phyloP scores from a whole-genome alignment of 2,329 filamentous ascomycete genomes.

The Xylaria sp. region DNA sequence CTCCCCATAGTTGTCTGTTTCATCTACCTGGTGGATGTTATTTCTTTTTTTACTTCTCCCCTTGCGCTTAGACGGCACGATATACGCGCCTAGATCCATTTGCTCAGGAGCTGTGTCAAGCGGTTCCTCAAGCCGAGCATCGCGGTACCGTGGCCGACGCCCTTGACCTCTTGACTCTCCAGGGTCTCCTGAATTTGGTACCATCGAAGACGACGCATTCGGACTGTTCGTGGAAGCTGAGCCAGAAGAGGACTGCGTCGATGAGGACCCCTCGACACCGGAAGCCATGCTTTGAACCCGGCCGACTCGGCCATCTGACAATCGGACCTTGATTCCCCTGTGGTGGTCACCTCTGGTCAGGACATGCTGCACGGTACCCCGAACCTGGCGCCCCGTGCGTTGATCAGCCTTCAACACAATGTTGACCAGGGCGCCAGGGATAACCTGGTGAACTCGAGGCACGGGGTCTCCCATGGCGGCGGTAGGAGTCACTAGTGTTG shows the following conservation, averaged over 20 bases:
- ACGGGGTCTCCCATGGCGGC: slow-evolving; percentile 47
- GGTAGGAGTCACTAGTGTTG: not conserved
- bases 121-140: slow-evolving; percentile 52
- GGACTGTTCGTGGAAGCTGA: slow-evolving; percentile 34
- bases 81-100: slow-evolving; percentile 63
- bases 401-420: slow-evolving; percentile 83
- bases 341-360: slow-evolving; percentile 80
- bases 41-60: slow-evolving; percentile 45
- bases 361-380: slow-evolving; percentile 73
- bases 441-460: slow-evolving; percentile 63
- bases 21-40: slow-evolving; percentile 36
- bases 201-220: not conserved
- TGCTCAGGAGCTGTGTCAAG: slow-evolving; percentile 54
- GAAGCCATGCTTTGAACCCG: slow-evolving; percentile 73
- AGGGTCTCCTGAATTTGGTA: slow-evolving; percentile 23
- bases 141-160: slow-evolving; percentile 46
- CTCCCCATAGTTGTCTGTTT: slow-evolving; percentile 30
- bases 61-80: slow-evolving; percentile 54
- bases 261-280: slow-evolving; percentile 10
- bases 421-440: slow-evolving; percentile 72
- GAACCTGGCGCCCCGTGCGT: slow-evolving; percentile 76
- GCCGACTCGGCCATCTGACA: slow-evolving; percentile 77
- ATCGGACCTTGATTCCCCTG: slow-evolving; percentile 80
- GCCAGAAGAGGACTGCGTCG: slow-evolving; percentile 20
- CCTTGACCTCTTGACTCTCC: slow-evolving; percentile 39